phyloP scores from a whole-genome alignment of 73 alveolate species.

The Symbiodinium pilosum region DNA sequence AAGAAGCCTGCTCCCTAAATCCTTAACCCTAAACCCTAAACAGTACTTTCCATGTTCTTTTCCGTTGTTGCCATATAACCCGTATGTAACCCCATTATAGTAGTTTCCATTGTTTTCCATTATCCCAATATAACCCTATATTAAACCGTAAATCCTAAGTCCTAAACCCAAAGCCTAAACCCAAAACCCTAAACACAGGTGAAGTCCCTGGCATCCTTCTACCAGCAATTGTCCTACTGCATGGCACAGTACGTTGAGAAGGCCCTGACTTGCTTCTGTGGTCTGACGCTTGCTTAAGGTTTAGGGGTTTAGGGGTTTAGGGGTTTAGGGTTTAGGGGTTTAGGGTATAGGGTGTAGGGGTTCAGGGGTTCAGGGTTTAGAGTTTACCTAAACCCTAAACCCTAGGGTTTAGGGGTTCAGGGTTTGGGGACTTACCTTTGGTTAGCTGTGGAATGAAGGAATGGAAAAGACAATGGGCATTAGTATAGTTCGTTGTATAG shows the following conservation, averaged over 20 bases:
- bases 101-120: neutral
- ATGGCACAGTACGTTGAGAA: constrained; percentile 95
- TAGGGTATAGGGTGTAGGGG: too few species aligned
- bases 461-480: too few species aligned
- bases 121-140: too few species aligned
- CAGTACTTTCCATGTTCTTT: neutral
- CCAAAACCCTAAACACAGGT: neutral
- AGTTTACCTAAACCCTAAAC: too few species aligned
- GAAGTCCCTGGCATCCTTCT: constrained; percentile 95
- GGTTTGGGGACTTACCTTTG: too few species aligned
- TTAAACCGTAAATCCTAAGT: neutral
- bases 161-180: neutral
- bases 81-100: neutral
- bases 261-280: neutral
- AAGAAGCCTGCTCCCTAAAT: neutral
- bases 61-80: neutral
- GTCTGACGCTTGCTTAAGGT: neutral
- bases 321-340: too few species aligned
- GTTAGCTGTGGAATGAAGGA: too few species aligned
- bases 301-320: too few species aligned
- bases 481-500: too few species aligned
- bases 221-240: constrained; percentile 96
- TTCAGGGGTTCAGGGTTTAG: too few species aligned
- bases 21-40: neutral
- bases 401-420: too few species aligned